Conservation (phyloP, 176 grass and related monocot genomes). For the Hsuehochloa calcarea region DNA sequence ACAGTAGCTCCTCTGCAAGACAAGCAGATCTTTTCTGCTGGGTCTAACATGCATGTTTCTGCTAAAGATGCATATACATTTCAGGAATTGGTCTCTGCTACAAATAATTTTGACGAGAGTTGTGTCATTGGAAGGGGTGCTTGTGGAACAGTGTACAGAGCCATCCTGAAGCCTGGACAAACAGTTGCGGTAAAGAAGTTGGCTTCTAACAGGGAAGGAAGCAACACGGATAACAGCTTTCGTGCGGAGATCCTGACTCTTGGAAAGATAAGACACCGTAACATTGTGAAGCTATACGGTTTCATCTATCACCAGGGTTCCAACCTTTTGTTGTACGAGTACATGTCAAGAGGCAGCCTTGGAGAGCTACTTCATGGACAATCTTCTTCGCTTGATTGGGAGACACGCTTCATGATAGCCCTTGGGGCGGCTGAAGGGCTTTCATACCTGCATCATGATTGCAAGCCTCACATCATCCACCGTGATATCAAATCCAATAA, state of each 20-base stretch:
- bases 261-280: slow-evolving; percentile 97
- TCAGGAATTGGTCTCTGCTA: slow-evolving; percentile 75
- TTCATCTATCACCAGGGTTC: slow-evolving; percentile 92
- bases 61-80: slow-evolving; percentile 80
- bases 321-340: slow-evolving; percentile 91
- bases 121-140: slow-evolving; percentile 83
- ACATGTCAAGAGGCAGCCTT: slow-evolving; percentile 93
- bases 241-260: slow-evolving; percentile 92
- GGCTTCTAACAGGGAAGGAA: slow-evolving; percentile 90
- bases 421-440: slow-evolving; percentile 91
- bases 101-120: slow-evolving; percentile 89
- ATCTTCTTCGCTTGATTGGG: slow-evolving; percentile 73
- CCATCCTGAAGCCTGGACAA: slow-evolving; percentile 61
- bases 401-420: slow-evolving; percentile 80
- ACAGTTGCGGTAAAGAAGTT: slow-evolving; percentile 91
- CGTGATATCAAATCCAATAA: slow-evolving; percentile 99
- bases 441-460: slow-evolving; percentile 95
- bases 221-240: slow-evolving; percentile 90
- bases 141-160: slow-evolving; percentile 90
- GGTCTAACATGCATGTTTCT: slow-evolving; percentile 61
- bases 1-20: slow-evolving; percentile 81
- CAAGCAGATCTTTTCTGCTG: slow-evolving; percentile 54
- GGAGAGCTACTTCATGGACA: slow-evolving; percentile 90
- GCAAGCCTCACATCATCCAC: slow-evolving; percentile 89
- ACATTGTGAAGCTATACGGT: slow-evolving; percentile 96